Evolutionary conservation across 257 asterid species (phyloP), one percentile per base, ranked within the genome.

Genomic region (Echites panduratus): DNA sequence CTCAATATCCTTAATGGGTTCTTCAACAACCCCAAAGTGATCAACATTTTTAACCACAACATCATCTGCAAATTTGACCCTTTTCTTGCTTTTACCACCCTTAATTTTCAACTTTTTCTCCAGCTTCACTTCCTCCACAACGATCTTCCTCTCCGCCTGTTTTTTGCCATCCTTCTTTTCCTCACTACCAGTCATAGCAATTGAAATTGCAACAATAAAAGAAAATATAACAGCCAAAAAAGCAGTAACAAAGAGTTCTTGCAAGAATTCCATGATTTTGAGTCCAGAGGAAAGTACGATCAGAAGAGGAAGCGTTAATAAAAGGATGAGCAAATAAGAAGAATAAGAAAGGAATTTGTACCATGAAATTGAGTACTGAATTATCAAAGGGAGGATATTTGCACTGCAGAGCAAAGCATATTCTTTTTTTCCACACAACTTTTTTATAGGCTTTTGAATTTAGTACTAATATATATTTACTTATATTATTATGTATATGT

Each of bases 321-420:
- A 66, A 58, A 27, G 68, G 73, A 71, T 19, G 61, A 53, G 80
- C 57, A 69, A 54, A 35, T 10, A 24, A 5, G 32, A 53, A 72
- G 19, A 66, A 35, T 19, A 10, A 49, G 22, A 22, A 35, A 58
- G 57, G 67, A 77, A 71, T 56, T n/a, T n/a, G 62, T 41, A 58
- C 56, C 32, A 35, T 70, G 64, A 71, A 20, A 56, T 2, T 16
- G 2, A 49, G 69, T 10, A 59, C 49, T 24, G 24, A 61, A 16
- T 35, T 14, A 41, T 22, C 70, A 80, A 75, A 61, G 59, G 20
- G 56, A 24, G 87, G 73, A 81, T 89, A 83, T 81, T 61, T 79
- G 78, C 72, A 24, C 72, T 66, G 79, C 58, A 79, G 88, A 80
- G 90, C 77, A 89, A 89, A 77, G 97, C 91, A 91, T 91, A 91